Base-by-base conservation (phyloP, 805 yeast species). In the Saturnispora dispora region DNA sequence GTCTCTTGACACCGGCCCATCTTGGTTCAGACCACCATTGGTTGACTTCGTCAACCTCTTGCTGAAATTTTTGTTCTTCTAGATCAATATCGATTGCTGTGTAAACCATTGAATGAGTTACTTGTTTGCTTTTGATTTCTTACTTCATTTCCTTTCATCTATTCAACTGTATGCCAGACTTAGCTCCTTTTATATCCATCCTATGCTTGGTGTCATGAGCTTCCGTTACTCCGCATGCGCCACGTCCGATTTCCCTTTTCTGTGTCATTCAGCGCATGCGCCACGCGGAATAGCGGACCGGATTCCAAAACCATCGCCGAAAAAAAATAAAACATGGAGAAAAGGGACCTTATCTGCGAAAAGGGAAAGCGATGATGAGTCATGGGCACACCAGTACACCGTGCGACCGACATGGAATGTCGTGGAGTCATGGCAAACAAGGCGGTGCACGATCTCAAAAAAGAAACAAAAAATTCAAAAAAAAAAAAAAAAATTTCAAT, bases 21-120 rank as follows among this genome's bases (percentile, higher is more conserved):
- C 98, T 85, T 56, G 96, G 95, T 65, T 83, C 78, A 8, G 85
- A 63, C 98, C 98, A 91, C 98, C 98, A 91, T 63, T 80, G 64
- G 57, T 83, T 79, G 63, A 91, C 82, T 39, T 81, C 86, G 36
- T 76, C 74, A 53, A 88, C 84, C 64, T 88, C 89, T 44, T 73
- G 67, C 62, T 82, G 80, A 77, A 73, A 85, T 61, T 70, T 72
- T 54, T 66, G 68, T 63, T 85, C 87, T 70, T 85, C 93, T 57
- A 74, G 73, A 59, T 78, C 71, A 42, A 80, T 60, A 64, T 81
- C 75, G 53, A 83, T 78, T 58, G 73, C 68, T 43, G 85, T 71
- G 75, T 79, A 81, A 56, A 78, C 77, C 70, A 66, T 66, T 33
- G n/a, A 51, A 11, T 17, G 28, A 5, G 5, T 17, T 43, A 28